Base-by-base conservation (phyloP, 2,329 filamentous ascomycete genomes). In the Corinectria fuckeliana region DNA sequence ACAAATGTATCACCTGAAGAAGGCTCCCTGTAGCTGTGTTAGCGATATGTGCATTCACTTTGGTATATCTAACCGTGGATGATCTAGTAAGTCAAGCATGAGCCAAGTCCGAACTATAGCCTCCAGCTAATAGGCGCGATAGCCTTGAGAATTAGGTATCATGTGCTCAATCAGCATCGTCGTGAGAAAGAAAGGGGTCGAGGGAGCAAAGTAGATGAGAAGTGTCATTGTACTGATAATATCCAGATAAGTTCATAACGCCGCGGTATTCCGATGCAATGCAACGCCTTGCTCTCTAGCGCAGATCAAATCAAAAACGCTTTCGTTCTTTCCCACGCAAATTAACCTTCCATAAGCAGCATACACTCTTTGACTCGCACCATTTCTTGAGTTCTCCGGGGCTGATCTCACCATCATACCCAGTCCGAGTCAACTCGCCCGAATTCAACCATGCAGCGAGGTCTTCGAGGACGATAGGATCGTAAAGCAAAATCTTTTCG, bases 401-500 rank as follows among this genome's bases (percentile, higher is more conserved):
- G 6, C 80, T 81, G 9, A 91, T 84, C 71, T 91, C 87, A 8
- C 82, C 82, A 64, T 91, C 88, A 67, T 85, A 90, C 0, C 87
- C 87, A 0, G 87, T 83, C 3, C 80, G 79, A 11, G 81, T 82
- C 42, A 93, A 76, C 21, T 87, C 85, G 11, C 89, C 89, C 3
- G 83, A 83, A 67, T 97, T 97, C 14, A 98, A 77, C 91, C 93
- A 98, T 0, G 80, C 77, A 0, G 93, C 85, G 13, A 99, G 79
- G 65, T 97, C 93, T 75, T 98, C 94, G 0, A 97, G 76, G 1
- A 95, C 83, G 41, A 99, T 90, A 0, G 94, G 92, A 69, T 98
- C 93, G 72, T 96, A 98, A 73, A 98, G 86, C 5, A 98, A 80
- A 45, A 99, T 97, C 77, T 93, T 96, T 76, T 98, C 92, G 68